These are phyloP conservation scores for Fusarium palustre DNA, from an alignment of 2,329 filamentous ascomycete genomes.

Conservation along the genomic window DNA sequence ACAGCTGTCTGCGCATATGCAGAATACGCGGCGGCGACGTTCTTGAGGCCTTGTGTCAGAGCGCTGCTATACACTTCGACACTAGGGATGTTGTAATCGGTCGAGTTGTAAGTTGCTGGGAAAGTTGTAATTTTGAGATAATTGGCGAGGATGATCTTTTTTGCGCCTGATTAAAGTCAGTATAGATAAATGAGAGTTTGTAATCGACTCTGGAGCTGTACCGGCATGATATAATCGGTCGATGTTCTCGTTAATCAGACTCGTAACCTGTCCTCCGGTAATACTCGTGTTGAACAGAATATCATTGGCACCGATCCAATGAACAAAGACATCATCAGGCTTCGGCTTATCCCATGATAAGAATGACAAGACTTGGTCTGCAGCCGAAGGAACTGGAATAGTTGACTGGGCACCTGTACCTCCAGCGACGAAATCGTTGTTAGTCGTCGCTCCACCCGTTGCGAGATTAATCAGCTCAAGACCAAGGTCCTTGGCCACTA, in stretches of 20 bases:
- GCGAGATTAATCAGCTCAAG: constrained; percentile 33
- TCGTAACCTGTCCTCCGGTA: constrained; percentile 18
- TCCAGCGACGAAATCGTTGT: constrained; percentile 30
- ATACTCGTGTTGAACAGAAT: constrained; percentile 35
- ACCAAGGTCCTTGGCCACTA: constrained; percentile 5
- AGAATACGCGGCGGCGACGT: constrained; percentile 22
- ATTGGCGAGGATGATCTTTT: constrained; percentile 21
- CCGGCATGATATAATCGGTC: constrained; percentile 20
- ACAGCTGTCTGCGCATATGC: constrained; percentile 5
- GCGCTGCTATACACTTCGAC: constrained; percentile 1
- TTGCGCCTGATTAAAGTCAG: constrained; percentile 1
- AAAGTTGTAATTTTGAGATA: constrained; percentile 19
- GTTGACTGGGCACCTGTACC: constrained; percentile 24
- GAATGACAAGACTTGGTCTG: constrained; percentile 23
- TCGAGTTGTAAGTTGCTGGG: constrained; percentile 26
- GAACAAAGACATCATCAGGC: constrained; percentile 18
- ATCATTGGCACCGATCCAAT: constrained; percentile 35
- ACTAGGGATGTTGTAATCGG: constrained; percentile 11
- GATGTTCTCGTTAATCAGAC: constrained; percentile 16
- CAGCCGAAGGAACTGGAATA: constrained; percentile 24
- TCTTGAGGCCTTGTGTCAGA: constrained; percentile 5
- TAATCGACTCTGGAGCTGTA: background rate
- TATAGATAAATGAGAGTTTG: background rate
- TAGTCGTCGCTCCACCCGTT: constrained; percentile 23
- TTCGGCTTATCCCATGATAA: constrained; percentile 12